phyloP scores from a whole-genome alignment of 768 basidiomycete species.

The Lepiota subincarnata region DNA sequence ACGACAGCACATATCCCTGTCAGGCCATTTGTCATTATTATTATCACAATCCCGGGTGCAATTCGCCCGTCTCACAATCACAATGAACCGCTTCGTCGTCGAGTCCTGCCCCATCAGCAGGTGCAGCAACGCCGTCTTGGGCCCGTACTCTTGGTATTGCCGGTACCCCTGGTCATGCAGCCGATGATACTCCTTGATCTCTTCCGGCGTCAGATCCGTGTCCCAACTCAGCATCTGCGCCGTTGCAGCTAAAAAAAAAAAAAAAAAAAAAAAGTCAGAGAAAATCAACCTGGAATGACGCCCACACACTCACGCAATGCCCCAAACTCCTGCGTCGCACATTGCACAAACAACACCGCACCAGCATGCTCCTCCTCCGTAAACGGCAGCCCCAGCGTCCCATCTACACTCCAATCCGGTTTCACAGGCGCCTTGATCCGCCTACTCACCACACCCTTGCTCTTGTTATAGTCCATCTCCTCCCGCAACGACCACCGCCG shows the following conservation, averaged over 20 bases:
- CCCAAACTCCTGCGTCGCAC: constrained; percentile 11
- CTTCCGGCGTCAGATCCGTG: constrained; percentile 9
- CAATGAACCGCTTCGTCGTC: constrained; percentile 13
- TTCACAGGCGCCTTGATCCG: constrained; percentile 3
- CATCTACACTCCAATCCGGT: constrained; percentile 8
- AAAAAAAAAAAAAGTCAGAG: no score
- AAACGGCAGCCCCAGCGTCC: constrained; percentile 7
- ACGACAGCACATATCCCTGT: constrained; percentile 13
- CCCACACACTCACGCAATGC: constrained; percentile 6
- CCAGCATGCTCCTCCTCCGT: constrained; percentile 12
- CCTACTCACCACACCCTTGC: constrained; percentile 2
- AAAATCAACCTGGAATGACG: no score
- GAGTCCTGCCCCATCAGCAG: constrained; percentile 12
- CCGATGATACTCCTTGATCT: constrained; percentile 12
- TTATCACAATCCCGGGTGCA: not conserved
- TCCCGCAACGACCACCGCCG: constrained; percentile 12
- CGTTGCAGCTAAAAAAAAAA: constrained; percentile 9
- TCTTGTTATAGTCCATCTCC: constrained; percentile 3
- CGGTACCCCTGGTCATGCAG: constrained; percentile 11
- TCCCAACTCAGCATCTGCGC: constrained; percentile 13
- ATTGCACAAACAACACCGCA: constrained; percentile 12
- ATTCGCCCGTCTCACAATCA: constrained; percentile 5
- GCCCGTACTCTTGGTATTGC: constrained; percentile 12
- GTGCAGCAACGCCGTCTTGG: constrained; percentile 11
- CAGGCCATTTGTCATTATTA: not conserved